Evolutionary conservation across 129 eudicot species (phyloP), one percentile per base, ranked within the genome.

Genomic region (Ambrosia artemisiifolia): DNA sequence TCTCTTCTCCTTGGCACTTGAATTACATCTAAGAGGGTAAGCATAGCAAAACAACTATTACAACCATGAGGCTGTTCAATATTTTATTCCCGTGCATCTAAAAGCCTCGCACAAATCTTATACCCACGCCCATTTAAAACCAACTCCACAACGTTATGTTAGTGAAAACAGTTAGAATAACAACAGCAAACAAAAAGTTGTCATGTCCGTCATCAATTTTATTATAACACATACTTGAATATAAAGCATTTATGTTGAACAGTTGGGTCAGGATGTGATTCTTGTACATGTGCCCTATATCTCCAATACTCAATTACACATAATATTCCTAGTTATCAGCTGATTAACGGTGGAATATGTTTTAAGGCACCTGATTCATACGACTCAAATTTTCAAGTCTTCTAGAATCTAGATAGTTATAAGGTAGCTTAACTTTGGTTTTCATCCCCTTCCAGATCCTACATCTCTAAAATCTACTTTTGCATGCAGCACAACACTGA

Each of bases 51-150:
- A 10, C 8, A 11, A 6, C 7, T 50, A 11, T 69, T 50, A 49
- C 14, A 50, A 10, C 63, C 17, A 69, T 50, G 48, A 33, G 18
- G 17, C 13, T 69, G 64, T 34, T 53, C 62, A 32, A 32, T 3
- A 33, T 48, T 7, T 48, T 32, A 17, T 30, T n/a, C 30, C 10
- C 44, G 48, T 67, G 72, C 42, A 12, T 67, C 30, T 65, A 5
- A 65, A 61, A 61, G 63, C 63, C 63, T 24, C 20, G 4, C 8
- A 61, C n/a, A 11, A 42, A 61, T 61, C 66, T 61, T 28, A 60
- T 6, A 28, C 12, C 33, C 65, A 60, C 65, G 5, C 40, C 14
- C 33, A 30, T 30, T 60, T 60, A 5, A 30, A 30, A 5, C 44
- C 43, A 61, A 30, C 18, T 33, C 43, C 66, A 33, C 14, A 54